A percentile compares a stretch with the other conserved stretches of the same genome.
Conservation (phyloP, 257 asterid species). For the Solanum chilense region DNA sequence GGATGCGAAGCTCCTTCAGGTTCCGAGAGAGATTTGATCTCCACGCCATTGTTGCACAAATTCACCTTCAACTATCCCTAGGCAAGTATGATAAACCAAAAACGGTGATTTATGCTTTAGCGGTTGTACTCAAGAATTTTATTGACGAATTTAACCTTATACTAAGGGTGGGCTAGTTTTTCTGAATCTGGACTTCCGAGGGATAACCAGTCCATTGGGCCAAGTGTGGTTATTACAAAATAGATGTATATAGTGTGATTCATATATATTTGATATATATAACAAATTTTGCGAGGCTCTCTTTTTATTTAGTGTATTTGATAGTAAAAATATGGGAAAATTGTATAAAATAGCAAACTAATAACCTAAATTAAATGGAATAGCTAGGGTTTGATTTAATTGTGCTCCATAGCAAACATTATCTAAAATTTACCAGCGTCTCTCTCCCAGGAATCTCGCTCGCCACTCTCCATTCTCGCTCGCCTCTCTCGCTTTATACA, state of each 20-base stretch:
- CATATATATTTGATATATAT: too few species aligned
- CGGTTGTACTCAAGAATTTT: neutral
- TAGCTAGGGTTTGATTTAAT: too few species aligned
- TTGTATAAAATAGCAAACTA: too few species aligned
- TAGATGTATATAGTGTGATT: neutral
- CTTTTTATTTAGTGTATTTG: neutral
- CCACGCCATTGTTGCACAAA: slow-evolving; percentile 56
- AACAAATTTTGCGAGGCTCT: neutral
- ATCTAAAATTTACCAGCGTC: too few species aligned
- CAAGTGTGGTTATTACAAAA: neutral
- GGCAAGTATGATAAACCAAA: neutral
- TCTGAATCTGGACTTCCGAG: neutral
- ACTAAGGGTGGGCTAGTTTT: neutral
- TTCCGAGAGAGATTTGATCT: slow-evolving; percentile 61
- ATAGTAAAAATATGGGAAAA: too few species aligned
- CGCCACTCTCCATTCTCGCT: too few species aligned
- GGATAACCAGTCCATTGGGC: neutral
- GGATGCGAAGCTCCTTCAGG: slow-evolving; percentile 78
- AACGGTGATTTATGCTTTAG: neutral
- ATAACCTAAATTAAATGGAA: too few species aligned
- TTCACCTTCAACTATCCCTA: neutral
- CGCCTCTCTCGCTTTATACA: too few species aligned
- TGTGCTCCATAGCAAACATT: too few species aligned
- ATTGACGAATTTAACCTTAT: neutral
- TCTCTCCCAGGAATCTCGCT: too few species aligned